Conservation (phyloP, 176 grass and related monocot genomes). For the Oryza coarctata region DNA sequence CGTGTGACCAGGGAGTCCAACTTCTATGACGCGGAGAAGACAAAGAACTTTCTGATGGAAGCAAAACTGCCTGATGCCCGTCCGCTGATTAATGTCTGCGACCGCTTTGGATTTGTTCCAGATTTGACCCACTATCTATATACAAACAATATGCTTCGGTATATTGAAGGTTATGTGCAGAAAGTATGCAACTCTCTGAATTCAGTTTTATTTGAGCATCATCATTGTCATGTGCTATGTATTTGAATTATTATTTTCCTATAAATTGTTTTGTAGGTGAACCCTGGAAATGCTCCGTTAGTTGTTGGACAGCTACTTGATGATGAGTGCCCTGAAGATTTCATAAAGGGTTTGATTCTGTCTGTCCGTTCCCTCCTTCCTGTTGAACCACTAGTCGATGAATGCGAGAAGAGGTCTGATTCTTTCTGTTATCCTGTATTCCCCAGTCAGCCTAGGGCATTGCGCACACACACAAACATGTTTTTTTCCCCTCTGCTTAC, state of each 20-base stretch:
- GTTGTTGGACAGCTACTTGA: conserved; percentile 90
- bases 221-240: conserved; percentile 4
- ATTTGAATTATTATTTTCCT: conserved; percentile 23
- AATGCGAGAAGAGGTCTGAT: conserved; percentile 89
- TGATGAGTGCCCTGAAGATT: conserved; percentile 98
- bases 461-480: not conserved
- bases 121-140: conserved; percentile 96
- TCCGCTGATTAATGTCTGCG: conserved; percentile 91
- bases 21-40: conserved; percentile 97
- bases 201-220: not conserved
- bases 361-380: conserved; percentile 89
- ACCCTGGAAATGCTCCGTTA: conserved; percentile 89
- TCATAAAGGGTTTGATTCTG: conserved; percentile 96
- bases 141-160: conserved; percentile 91
- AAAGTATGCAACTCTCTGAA: conserved; percentile 52
- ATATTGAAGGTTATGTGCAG: conserved; percentile 98
- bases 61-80: conserved; percentile 95
- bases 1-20: conserved; percentile 98
- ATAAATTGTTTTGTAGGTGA: conserved; percentile 59
- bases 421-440: not conserved
- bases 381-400: conserved; percentile 90
- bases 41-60: conserved; percentile 97
- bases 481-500: not conserved
- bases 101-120: conserved; percentile 97
- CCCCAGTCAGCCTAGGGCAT: not conserved